Conservation (phyloP, 106 monocot species). For the Agapanthus africanus region DNA sequence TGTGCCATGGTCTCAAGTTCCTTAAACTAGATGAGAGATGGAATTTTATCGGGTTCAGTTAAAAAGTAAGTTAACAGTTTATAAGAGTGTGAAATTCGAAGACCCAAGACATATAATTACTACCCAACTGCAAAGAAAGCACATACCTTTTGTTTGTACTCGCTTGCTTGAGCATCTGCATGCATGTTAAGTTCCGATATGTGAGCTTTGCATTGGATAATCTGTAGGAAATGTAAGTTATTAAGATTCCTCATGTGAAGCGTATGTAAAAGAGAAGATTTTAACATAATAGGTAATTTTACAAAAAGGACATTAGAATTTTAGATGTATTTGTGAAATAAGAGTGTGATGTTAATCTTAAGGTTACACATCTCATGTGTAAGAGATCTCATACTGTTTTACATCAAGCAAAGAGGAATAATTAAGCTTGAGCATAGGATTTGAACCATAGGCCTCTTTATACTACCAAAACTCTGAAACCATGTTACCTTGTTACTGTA, state of each 20-base stretch:
- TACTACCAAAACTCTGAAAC: neutral
- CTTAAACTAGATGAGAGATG: slow-evolving; percentile 39
- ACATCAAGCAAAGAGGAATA: neutral
- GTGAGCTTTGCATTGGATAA: slow-evolving; percentile 61
- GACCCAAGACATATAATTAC: neutral
- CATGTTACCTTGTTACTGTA: neutral
- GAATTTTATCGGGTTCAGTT: neutral
- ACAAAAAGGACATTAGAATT: neutral
- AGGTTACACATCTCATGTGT: neutral
- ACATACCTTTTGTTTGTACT: slow-evolving; percentile 73
- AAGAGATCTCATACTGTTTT: neutral
- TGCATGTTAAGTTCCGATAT: slow-evolving; percentile 81
- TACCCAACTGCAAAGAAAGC: neutral
- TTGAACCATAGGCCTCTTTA: neutral
- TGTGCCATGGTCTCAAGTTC: slow-evolving; percentile 72
- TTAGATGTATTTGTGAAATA: neutral
- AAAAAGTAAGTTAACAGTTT: neutral
- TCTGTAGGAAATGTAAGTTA: slow-evolving; percentile 40
- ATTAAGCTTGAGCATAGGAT: neutral
- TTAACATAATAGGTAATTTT: neutral
- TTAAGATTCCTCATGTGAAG: no score
- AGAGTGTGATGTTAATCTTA: neutral
- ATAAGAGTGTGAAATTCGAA: neutral
- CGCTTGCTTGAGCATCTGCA: slow-evolving; percentile 89
- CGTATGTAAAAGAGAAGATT: neutral